Base-by-base conservation (phyloP, 1,284 basidiomycete species). In the Anthracocystis panici-leucophaei region DNA sequence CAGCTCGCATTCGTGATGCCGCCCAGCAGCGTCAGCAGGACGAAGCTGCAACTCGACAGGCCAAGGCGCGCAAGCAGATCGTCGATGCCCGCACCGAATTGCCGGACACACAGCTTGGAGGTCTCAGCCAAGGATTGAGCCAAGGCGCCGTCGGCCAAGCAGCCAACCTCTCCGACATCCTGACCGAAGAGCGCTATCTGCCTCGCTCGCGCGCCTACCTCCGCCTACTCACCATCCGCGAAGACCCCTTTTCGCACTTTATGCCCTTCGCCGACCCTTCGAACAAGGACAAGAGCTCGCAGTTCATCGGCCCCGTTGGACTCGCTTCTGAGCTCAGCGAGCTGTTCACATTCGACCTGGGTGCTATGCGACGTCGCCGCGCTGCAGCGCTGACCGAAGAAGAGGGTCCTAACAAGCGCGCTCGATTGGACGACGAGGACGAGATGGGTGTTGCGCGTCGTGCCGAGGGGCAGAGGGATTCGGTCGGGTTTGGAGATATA, bases 191-290 rank as follows among this genome's bases (percentile, higher is more conserved):
- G 68, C 90, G 90, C 55, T 95, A 91, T 84, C 90, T 97, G 51
- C 93, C 94, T 7, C 90, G 91, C 31, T 93, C 94, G 12, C 88
- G 92, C 1, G 88, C 92, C 56, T 90, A 93, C 57, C 91, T 94
- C 88, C 91, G 91, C 23, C 88, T 96, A 10, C 88, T 92, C 55
- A 91, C 92, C 81, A 93, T 96, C 78, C 90, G 92, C 40, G 90
- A 91, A 25, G 93, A 97, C 80, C 94, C 94, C 16, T 87, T 92
- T 2, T 87, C 91, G 3, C 91, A 95, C 83, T 95, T 96, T 87
- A 86, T 95, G 53, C 93, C 94, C 1, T 77, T 72, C 46, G 65
- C 64, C 55, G 71, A 72, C 40, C 70, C 70, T 0, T 92, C 90
- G 1, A 91, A 89, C 81, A 87, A 89, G 41, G 91, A 6, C 87